These are phyloP conservation scores for Candida sojae DNA, from an alignment of 1,139 yeast species.

Conservation along the genomic window DNA sequence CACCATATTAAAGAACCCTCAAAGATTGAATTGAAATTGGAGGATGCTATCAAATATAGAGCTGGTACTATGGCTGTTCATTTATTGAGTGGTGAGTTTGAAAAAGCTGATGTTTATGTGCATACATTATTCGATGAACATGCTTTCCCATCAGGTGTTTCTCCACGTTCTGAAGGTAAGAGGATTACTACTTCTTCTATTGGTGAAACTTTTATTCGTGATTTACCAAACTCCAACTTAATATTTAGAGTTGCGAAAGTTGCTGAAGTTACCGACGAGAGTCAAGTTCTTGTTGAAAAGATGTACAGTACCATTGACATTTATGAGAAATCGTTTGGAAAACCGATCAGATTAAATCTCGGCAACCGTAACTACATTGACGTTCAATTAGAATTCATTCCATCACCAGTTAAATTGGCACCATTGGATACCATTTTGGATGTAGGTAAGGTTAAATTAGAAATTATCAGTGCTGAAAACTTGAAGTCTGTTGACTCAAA, in stretches of 20 bases:
- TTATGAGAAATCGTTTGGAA: conserved; percentile 46
- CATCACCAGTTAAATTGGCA: conserved; percentile 55
- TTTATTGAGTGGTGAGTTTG: conserved; percentile 49
- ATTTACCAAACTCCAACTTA: conserved; percentile 59
- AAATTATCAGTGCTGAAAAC: conserved; percentile 54
- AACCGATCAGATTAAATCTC: conserved; percentile 48
- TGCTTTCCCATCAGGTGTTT: conserved; percentile 57
- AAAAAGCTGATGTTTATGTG: conserved; percentile 49
- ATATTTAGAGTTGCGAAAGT: conserved; percentile 57
- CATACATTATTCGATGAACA: conserved; percentile 68
- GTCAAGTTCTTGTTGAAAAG: conserved; percentile 53
- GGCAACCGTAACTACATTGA: conserved; percentile 43
- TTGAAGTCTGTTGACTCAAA: conserved; percentile 63
- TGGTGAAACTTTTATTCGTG: conserved; percentile 67
- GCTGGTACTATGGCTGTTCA: conserved; percentile 65
- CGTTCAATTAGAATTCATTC: conserved; percentile 60
- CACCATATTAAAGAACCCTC: conserved; percentile 45
- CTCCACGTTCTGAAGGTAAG: conserved; percentile 46
- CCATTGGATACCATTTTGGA: conserved; percentile 64
- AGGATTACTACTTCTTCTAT: conserved; percentile 39
- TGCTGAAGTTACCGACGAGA: conserved; percentile 45
- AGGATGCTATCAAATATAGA: conserved; percentile 53
- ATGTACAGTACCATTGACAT: conserved; percentile 53
- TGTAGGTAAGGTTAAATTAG: conserved; percentile 62
- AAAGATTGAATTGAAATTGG: conserved; percentile 52